Evolutionary conservation across 495 filamentous ascomycete species (phyloP), one percentile per base, ranked within the genome.

Genomic region (Penicillium nucicola): DNA sequence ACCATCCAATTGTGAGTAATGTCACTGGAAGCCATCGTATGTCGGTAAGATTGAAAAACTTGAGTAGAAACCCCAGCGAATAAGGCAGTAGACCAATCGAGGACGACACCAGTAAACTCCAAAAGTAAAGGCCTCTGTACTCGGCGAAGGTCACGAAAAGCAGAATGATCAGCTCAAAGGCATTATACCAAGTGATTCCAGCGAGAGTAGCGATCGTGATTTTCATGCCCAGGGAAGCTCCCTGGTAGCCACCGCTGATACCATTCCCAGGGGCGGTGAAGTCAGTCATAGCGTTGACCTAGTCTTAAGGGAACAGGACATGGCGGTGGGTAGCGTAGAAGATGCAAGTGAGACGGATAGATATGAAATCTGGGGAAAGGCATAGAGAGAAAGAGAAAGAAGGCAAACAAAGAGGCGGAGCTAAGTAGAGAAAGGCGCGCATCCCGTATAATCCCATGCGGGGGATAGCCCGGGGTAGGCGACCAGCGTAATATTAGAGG

Each of bases 31-130:
- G 50, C 65, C 72, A 68, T 43, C 56, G 55, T 14, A 52, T 64
- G 4, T 58, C 60, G n/a, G 61, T 72, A n/a, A 77, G 50, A 20
- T 71, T 61, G 56, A 84, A 83, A 58, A 79, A 83, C 48, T 83
- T 83, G 53, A 86, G 67, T 19, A 87, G 57, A 58, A 84, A 84
- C 6, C 82, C 85, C 15, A 84, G 48, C 3, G 75, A 72, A 55
- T 85, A 81, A 5, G 80, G 70, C 12, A 80, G 64, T 15, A 86
- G 69, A 32, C 83, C 84, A 54, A 77, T 69, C 25, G 72, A 72
- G 0, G 78, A 77, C 4, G 70, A 70, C 33, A 83, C 53, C 6
- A 81, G 56, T 42, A 80, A 65, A 31, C 75, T 73, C 78, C 80
- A 84, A 57, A 84, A 84, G 65, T 84, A 83, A 19, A 79, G 66